These are phyloP conservation scores for Coriolopsis trogii DNA, from an alignment of 1,284 basidiomycete genomes.

Conservation along the genomic window DNA sequence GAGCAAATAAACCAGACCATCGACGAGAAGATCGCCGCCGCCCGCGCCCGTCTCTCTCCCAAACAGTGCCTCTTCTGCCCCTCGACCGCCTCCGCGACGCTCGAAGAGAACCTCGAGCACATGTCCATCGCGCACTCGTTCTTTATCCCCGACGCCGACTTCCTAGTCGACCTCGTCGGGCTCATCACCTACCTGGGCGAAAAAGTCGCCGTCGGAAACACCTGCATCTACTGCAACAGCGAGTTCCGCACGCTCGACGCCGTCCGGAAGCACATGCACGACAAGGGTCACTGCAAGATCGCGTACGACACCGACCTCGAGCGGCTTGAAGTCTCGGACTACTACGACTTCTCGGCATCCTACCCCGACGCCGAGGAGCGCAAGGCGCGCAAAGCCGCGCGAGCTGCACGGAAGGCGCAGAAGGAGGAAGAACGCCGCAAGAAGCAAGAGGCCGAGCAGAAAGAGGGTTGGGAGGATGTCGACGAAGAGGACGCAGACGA, in stretches of 20 bases:
- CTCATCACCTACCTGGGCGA: conserved; percentile 90
- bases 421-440: conserved; percentile 31
- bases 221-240: conserved; percentile 91
- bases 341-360: conserved; percentile 88
- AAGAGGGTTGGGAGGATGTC: conserved; percentile 67
- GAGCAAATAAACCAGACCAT: conserved; percentile 61
- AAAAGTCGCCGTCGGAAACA: conserved; percentile 91
- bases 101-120: conserved; percentile 80
- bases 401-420: conserved; percentile 29
- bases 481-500: conserved; percentile 49
- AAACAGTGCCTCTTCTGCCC: conserved; percentile 90
- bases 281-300: conserved; percentile 96
- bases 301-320: conserved; percentile 86
- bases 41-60: conserved; percentile 64
- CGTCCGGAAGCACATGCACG: conserved; percentile 91
- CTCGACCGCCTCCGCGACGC: conserved; percentile 44
- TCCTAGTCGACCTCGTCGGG: conserved; percentile 83
- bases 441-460: conserved; percentile 44
- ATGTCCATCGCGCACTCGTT: conserved; percentile 92
- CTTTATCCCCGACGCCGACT: conserved; percentile 95
- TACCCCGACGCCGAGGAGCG: conserved; percentile 64
- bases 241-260: conserved; percentile 84
- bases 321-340: conserved; percentile 88
- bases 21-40: conserved; percentile 79
- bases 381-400: conserved; percentile 34